These are phyloP conservation scores for Ganoderma sinense DNA, from an alignment of 1,284 basidiomycete species.

Conservation along the genomic window DNA sequence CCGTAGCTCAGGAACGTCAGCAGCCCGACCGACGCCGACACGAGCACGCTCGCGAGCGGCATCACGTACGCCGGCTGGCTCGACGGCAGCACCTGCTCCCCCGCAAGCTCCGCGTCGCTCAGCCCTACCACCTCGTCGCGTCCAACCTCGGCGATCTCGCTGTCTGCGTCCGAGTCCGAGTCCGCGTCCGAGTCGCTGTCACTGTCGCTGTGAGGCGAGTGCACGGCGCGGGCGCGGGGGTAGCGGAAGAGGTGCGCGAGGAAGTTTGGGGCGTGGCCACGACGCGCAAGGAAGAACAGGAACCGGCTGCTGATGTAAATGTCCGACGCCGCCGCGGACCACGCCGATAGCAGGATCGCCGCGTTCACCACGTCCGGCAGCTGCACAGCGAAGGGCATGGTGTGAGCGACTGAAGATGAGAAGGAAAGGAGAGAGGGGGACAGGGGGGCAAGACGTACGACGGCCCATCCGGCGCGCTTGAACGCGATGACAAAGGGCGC, in stretches of 20 bases:
- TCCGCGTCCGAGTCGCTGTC: not conserved
- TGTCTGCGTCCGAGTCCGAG: constrained; percentile 12
- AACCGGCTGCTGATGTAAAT: constrained; percentile 60
- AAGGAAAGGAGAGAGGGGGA: not conserved
- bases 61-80: constrained; percentile 29
- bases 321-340: constrained; percentile 59
- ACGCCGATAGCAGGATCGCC: constrained; percentile 54
- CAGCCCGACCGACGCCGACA: constrained; percentile 35
- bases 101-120: not conserved
- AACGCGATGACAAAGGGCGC: constrained; percentile 59
- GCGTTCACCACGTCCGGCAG: constrained; percentile 60
- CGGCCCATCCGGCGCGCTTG: constrained; percentile 50
- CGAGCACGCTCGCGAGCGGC: constrained; percentile 38
- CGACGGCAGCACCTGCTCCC: constrained; percentile 5
- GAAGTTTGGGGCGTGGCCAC: constrained; percentile 51
- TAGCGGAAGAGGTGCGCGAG: constrained; percentile 36
- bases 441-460: no score
- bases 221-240: constrained; percentile 16
- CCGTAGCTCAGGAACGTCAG: constrained; percentile 35
- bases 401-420: not conserved
- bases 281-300: constrained; percentile 56
- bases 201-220: constrained; percentile 6
- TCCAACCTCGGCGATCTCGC: constrained; percentile 18
- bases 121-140: not conserved
- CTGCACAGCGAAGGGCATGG: constrained; percentile 8